Evolutionary conservation across 352 stramenopile genomes (phyloP), one percentile per base, ranked within the genome.

Genomic region (Phytophthora fragariaefolia): DNA sequence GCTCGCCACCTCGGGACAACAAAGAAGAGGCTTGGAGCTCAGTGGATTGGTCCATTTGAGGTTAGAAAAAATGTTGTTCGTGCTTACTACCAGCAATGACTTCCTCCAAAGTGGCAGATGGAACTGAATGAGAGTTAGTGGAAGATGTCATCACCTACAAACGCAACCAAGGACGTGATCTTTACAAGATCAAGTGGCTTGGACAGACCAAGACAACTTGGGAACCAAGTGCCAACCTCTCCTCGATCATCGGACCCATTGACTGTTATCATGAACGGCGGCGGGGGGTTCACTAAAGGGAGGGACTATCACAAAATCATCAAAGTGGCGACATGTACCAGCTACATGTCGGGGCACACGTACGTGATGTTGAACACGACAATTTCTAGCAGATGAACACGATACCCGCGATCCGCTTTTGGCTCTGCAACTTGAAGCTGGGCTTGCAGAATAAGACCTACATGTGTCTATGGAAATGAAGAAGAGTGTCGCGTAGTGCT

Each of bases 91-190:
- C 57, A 51, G 10, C 55, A 66, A 8, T n/a, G 13, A 9, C 30
- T 66, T 2, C 49, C 49, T 0, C 48, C 34, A 20, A 38, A 17
- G 13, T 58, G 10, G 1, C 13, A 1, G 57, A 58, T 45, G 47
- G 34, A n/a, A 38, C 32, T 13, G 47, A 58, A 58, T 46, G 23
- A 18, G 34, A 58, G 6, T 36, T 58, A n/a, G 34, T 65, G 2
- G 58, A 58, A 5, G 47, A 65, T 26, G 30, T 58, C 15, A 18
- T 65, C 6, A 28, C 46, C 12, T n/a, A 56, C 57, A 64, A 64
- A 12, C 22, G 17, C 4, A 20, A 2, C 24, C 34, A 22, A 40
- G 9, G 8, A 28, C 10, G 38, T n/a, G 47, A 18, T 30, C 13
- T 47, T 8, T 60, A 42, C n/a, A 20, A 43, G 15, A 26, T 50